Evolutionary conservation across 768 basidiomycete genomes (phyloP).

Genomic region (Rhodotorula sphaerocarpa): DNA sequence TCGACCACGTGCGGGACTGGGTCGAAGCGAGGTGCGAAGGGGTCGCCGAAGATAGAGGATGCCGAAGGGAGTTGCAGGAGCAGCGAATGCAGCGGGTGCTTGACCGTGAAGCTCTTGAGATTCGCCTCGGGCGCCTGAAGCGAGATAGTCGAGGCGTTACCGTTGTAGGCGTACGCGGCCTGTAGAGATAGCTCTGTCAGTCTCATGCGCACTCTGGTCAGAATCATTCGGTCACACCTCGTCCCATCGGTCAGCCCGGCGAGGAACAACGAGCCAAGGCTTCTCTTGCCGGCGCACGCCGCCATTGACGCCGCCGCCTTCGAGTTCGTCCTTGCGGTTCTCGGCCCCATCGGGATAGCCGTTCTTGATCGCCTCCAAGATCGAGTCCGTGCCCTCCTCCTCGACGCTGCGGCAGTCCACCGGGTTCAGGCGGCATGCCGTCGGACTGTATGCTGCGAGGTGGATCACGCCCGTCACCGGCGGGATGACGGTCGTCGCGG

Average conservation of each 20-base stretch:
- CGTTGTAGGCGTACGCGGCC: conserved; percentile 13
- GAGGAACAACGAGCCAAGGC: conserved; percentile 32
- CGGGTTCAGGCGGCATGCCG: conserved; percentile 25
- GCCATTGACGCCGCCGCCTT: conserved; percentile 5
- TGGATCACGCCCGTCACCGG: conserved; percentile 35
- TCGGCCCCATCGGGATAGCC: conserved; percentile 5
- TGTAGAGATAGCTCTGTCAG: not conserved
- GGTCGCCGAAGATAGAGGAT: conserved; percentile 35
- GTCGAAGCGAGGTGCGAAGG: conserved; percentile 32
- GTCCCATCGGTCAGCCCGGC: conserved; percentile 29
- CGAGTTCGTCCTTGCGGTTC: not conserved
- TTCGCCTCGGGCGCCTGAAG: conserved; percentile 10
- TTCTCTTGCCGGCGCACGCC: conserved; percentile 10
- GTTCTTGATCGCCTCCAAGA: conserved; percentile 22
- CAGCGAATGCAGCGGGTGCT: conserved; percentile 27
- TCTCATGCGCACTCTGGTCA: no score
- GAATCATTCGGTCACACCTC: no score
- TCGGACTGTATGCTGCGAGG: conserved; percentile 35
- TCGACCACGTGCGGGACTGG: conserved; percentile 35
- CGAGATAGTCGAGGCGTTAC: conserved; percentile 20
- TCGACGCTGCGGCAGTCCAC: conserved; percentile 36
- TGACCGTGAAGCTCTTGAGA: conserved; percentile 20
- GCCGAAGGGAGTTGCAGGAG: conserved; percentile 33
- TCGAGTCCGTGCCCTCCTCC: conserved; percentile 21
- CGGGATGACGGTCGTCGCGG: conserved; percentile 25